Conservation (phyloP, 306 rosid genomes). For the Oemleria cerasiformis region DNA sequence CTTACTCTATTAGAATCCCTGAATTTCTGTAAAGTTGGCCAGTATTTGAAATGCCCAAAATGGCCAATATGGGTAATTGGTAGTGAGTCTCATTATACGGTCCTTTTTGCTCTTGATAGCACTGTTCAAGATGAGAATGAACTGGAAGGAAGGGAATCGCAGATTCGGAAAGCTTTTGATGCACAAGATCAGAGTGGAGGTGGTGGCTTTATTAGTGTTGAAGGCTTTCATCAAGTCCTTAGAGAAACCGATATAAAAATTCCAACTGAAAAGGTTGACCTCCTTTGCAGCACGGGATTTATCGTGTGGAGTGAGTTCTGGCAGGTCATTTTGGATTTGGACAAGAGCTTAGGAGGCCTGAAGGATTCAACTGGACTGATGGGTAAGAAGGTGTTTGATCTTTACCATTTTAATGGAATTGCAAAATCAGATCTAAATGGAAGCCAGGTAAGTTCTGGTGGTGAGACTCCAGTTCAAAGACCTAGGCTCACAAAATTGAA, state of each 20-base stretch:
- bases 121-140: conserved; percentile 87
- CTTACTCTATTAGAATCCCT: conserved; percentile 82
- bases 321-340: conserved; percentile 91
- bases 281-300: conserved; percentile 73
- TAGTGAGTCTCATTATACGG: conserved; percentile 94
- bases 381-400: conserved; percentile 94
- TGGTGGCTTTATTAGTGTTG: conserved; percentile 92
- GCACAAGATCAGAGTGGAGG: conserved; percentile 97
- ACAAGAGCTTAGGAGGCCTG: conserved; percentile 81
- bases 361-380: conserved; percentile 91
- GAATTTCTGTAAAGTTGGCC: conserved; percentile 92
- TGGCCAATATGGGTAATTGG: conserved; percentile 99
- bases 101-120: conserved; percentile 78
- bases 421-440: conserved; percentile 93
- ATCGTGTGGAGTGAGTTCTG: conserved; percentile 98
- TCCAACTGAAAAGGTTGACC: conserved; percentile 68
- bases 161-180: conserved; percentile 85
- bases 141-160: conserved; percentile 88
- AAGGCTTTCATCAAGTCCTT: conserved; percentile 82
- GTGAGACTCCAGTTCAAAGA: conserved; percentile 78
- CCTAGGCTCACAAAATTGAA: conserved; percentile 86
- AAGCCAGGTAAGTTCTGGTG: conserved; percentile 52
- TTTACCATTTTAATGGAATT: conserved; percentile 92
- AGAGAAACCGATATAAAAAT: conserved; percentile 62
- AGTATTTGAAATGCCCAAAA: conserved; percentile 70